These are phyloP conservation scores for Capsaspora owczarzaki DNA, from an alignment of 78 protist genomes.

Conservation along the genomic window DNA sequence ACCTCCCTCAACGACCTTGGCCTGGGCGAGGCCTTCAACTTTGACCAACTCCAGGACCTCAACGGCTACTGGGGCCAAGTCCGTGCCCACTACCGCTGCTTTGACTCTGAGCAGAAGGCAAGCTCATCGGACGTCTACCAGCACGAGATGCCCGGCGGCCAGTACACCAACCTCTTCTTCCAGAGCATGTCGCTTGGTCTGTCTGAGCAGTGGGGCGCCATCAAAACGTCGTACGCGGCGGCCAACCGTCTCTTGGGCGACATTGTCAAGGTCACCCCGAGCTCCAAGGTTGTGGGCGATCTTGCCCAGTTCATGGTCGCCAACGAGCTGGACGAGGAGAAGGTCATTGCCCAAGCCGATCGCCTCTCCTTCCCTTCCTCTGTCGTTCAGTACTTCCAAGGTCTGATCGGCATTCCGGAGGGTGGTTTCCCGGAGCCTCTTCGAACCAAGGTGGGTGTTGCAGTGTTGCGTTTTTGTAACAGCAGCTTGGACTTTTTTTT, in stretches of 20 bases:
- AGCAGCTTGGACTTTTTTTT: no score
- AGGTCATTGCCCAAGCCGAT: conserved; percentile 27
- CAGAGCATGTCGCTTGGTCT: conserved; percentile 64
- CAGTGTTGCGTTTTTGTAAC: no score
- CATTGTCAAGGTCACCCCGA: conserved; percentile 79
- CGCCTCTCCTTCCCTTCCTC: conserved; percentile 53
- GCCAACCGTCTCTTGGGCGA: conserved; percentile 74
- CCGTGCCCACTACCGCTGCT: conserved; percentile 41
- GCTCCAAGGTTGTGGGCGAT: conserved; percentile 66
- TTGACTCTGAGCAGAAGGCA: conserved; percentile 36
- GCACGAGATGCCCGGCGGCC: conserved; percentile 91
- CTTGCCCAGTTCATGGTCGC: conserved; percentile 66
- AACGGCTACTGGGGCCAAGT: conserved; percentile 45
- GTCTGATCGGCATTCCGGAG: conserved; percentile 44
- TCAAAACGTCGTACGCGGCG: conserved; percentile 43
- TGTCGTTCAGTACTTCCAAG: conserved; percentile 64
- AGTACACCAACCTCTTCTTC: conserved; percentile 78
- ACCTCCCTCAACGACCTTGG: conserved; percentile 24
- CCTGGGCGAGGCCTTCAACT: conserved; percentile 25
- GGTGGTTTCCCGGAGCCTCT: conserved; percentile 74
- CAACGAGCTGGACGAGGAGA: conserved; percentile 21
- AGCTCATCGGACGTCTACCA: conserved; percentile 55
- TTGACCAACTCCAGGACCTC: neutral
- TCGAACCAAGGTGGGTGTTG: conserved; percentile 17
- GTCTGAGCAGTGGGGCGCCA: conserved; percentile 49